These are phyloP conservation scores for Plectosphaerella plurivora DNA, from an alignment of 2,329 filamentous ascomycete species.

Conservation along the genomic window DNA sequence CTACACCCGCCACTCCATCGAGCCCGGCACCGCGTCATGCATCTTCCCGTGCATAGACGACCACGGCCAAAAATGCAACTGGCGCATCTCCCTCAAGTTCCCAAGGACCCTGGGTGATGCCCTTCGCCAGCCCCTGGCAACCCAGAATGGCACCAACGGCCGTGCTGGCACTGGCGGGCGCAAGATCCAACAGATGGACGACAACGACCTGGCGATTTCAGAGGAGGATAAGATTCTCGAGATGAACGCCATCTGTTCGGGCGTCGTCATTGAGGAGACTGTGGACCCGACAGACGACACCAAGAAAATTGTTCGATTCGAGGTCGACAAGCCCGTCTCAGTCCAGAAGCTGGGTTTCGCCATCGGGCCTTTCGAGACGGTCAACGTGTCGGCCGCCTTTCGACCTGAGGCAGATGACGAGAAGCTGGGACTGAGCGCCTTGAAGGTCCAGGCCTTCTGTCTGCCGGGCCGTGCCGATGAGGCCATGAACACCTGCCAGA, in stretches of 20 bases:
- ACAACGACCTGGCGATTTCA: slow-evolving; percentile 37
- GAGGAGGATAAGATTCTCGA: slow-evolving; percentile 86
- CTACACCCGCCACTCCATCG: slow-evolving; percentile 78
- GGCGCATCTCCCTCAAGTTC: slow-evolving; percentile 84
- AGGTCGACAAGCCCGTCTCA: slow-evolving; percentile 68
- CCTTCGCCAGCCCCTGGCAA: slow-evolving; percentile 43
- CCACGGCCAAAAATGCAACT: slow-evolving; percentile 72
- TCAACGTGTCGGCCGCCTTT: slow-evolving; percentile 80
- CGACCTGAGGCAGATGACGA: slow-evolving; percentile 89
- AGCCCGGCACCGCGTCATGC: slow-evolving; percentile 74
- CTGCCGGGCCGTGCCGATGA: slow-evolving; percentile 78
- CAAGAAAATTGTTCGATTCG: slow-evolving; percentile 86
- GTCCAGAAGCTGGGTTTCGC: slow-evolving; percentile 91
- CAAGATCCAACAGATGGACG: slow-evolving; percentile 37
- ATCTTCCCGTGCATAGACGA: slow-evolving; percentile 95
- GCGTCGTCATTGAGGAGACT: slow-evolving; percentile 79
- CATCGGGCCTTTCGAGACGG: slow-evolving; percentile 89
- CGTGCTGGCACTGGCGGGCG: slow-evolving; percentile 22
- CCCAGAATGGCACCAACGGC: slow-evolving; percentile 28
- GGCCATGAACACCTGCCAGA: slow-evolving; percentile 80
- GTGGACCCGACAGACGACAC: slow-evolving; percentile 71
- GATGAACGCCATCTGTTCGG: slow-evolving; percentile 86
- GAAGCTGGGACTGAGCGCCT: slow-evolving; percentile 79
- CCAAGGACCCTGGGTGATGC: slow-evolving; percentile 83
- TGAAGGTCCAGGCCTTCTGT: slow-evolving; percentile 89